phyloP scores from a whole-genome alignment of 1,139 yeast genomes.

The Kodamaea sp. region DNA sequence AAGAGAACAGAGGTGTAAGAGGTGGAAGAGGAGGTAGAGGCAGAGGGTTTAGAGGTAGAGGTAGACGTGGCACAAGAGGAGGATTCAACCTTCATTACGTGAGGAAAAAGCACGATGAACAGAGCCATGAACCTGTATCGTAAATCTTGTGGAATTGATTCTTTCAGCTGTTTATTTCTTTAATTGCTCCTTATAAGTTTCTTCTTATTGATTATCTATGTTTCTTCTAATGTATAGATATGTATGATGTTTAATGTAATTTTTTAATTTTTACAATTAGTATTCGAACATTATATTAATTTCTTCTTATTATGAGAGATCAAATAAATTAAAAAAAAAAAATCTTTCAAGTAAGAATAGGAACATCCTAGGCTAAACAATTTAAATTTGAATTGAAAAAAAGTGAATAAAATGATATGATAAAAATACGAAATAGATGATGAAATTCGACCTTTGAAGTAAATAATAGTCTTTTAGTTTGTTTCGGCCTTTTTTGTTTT shows the following conservation, averaged over 20 bases:
- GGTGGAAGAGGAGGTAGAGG: conserved; percentile 20
- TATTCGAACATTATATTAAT: background rate
- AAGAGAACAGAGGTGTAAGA: conserved; percentile 17
- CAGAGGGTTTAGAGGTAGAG: conserved; percentile 14
- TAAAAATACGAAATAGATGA: too few species aligned
- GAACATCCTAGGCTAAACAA: background rate
- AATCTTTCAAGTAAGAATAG: conserved; percentile 2
- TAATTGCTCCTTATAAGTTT: background rate
- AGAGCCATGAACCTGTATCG: background rate
- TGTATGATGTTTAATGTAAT: conserved; percentile 8
- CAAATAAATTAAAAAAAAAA: background rate
- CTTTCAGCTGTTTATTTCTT: background rate
- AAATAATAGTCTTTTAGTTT: too few species aligned
- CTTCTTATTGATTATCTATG: background rate
- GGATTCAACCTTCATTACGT: conserved; percentile 27
- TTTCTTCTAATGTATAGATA: conserved; percentile 8
- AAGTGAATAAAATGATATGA: too few species aligned
- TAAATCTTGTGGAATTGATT: background rate
- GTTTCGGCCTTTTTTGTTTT: too few species aligned
- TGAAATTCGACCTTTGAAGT: too few species aligned
- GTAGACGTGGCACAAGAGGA: conserved; percentile 8
- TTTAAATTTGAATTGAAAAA: too few species aligned
- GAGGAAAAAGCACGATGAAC: conserved; percentile 18
- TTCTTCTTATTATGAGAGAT: background rate
- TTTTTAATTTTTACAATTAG: conserved; percentile 1